Conservation (phyloP, 179 eudicot genomes). For the Spergularia azorica region DNA sequence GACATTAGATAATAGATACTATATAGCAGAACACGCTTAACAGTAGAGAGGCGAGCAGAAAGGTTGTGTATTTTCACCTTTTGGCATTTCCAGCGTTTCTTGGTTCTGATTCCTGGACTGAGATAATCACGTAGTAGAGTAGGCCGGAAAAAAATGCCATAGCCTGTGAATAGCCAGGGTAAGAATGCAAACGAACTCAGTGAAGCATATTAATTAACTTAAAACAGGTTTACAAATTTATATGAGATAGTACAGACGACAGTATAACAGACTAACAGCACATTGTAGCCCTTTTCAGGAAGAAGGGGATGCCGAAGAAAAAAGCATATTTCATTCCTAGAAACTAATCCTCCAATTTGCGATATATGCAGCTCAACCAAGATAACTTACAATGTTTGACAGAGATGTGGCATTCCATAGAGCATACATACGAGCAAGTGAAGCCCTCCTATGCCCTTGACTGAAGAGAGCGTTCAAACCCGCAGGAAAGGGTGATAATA, state of each 20-base stretch:
- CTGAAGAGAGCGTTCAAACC: conserved; percentile 85
- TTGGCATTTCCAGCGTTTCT: conserved; percentile 43
- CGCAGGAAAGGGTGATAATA: conserved; percentile 82
- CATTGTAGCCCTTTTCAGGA: neutral
- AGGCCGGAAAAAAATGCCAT: conserved; percentile 74
- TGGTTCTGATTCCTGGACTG: conserved; percentile 21
- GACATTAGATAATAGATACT: no score
- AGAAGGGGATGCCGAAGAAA: neutral
- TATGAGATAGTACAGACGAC: neutral
- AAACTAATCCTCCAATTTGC: neutral
- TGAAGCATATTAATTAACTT: neutral
- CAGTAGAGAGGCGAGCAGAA: neutral
- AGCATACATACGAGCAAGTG: conserved; percentile 86
- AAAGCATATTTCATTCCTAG: neutral
- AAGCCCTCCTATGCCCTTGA: conserved; percentile 67
- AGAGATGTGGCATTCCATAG: conserved; percentile 82
- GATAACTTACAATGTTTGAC: conserved; percentile 68
- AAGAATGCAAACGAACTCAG: conserved; percentile 11
- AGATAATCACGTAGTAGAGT: conserved; percentile 45
- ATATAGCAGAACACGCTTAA: neutral
- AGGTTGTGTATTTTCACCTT: conserved; percentile 37
- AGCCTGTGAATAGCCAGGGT: conserved; percentile 40
- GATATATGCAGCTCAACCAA: neutral
- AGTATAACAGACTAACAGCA: neutral
- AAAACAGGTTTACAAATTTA: neutral